Percentiles rank a stretch among this genome's conserved stretches.
These are phyloP conservation scores for Aegilops tauschii DNA, from an alignment of 176 grass and related monocot species.

Conservation along the genomic window DNA sequence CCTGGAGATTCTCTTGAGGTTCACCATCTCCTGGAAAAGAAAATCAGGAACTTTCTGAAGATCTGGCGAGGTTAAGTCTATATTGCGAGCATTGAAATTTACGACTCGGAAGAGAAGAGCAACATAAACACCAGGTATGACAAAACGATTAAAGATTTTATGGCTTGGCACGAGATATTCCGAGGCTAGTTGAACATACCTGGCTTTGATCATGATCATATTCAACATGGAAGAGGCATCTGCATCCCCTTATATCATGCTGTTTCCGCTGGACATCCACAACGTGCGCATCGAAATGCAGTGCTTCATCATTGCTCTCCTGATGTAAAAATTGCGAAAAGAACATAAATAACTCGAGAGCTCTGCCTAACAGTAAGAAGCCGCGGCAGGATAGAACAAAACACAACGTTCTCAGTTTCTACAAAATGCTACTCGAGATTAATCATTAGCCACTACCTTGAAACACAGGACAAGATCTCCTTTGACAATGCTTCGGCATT, in stretches of 20 bases:
- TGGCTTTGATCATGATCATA: constrained; percentile 81
- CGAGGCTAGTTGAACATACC: constrained; percentile 37
- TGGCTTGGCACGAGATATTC: background rate
- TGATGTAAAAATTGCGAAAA: constrained; percentile 30
- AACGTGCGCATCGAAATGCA: constrained; percentile 88
- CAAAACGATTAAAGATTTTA: background rate
- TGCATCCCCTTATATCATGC: constrained; percentile 95
- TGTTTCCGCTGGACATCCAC: constrained; percentile 64
- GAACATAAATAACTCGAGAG: background rate
- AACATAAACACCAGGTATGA: background rate
- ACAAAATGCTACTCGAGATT: background rate
- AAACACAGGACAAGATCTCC: constrained; percentile 96
- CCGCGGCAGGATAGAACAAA: background rate
- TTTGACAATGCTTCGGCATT: constrained; percentile 55
- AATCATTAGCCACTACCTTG: constrained; percentile 29
- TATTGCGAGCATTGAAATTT: background rate
- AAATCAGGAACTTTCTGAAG: background rate
- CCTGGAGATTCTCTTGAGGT: constrained; percentile 56
- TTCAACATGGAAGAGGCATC: constrained; percentile 72
- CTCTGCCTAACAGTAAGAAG: background rate
- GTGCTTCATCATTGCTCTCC: constrained; percentile 71
- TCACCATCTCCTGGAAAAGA: constrained; percentile 55
- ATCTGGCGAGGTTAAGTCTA: background rate
- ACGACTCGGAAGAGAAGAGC: background rate
- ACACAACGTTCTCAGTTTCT: background rate